Conservation (phyloP, 1,284 basidiomycete species). For the Tylopilus orsonianus region DNA sequence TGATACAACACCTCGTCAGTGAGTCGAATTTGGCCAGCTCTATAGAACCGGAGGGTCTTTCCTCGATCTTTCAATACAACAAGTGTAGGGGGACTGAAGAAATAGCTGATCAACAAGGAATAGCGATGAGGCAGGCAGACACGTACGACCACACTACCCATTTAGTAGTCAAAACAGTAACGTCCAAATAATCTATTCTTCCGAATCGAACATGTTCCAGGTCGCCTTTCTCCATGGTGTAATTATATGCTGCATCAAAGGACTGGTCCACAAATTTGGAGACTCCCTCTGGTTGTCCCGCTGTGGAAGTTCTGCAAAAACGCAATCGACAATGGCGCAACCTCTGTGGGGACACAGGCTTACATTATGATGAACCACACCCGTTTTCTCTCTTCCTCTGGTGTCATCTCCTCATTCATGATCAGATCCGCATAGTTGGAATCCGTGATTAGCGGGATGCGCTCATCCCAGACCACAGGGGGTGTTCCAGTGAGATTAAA, state of each 20-base stretch:
- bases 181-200: slow-evolving; percentile 78
- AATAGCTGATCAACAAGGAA: slow-evolving; percentile 5
- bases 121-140: slow-evolving; percentile 5
- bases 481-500: slow-evolving; percentile 65
- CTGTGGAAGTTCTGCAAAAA: slow-evolving; percentile 56
- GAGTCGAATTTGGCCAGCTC: slow-evolving; percentile 58
- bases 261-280: slow-evolving; percentile 67
- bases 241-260: slow-evolving; percentile 71
- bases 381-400: slow-evolving; percentile 62
- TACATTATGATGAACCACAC: slow-evolving; percentile 75
- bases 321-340: slow-evolving; percentile 3
- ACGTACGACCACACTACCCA: slow-evolving; percentile 79
- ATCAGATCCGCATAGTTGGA: slow-evolving; percentile 69
- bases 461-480: slow-evolving; percentile 61
- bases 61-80: slow-evolving; percentile 68
- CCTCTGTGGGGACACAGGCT: slow-evolving; percentile 27
- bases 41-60: slow-evolving; percentile 71
- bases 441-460: slow-evolving; percentile 74
- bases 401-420: slow-evolving; percentile 60
- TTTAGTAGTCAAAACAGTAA: slow-evolving; percentile 75
- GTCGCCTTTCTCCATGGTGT: slow-evolving; percentile 57
- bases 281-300: slow-evolving; percentile 56
- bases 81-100: slow-evolving; percentile 62
- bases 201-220: slow-evolving; percentile 72
- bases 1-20: slow-evolving; percentile 56